Evolutionary conservation across 2,329 filamentous ascomycete genomes (phyloP).

Genomic region (Drechslerella coelobrocha): DNA sequence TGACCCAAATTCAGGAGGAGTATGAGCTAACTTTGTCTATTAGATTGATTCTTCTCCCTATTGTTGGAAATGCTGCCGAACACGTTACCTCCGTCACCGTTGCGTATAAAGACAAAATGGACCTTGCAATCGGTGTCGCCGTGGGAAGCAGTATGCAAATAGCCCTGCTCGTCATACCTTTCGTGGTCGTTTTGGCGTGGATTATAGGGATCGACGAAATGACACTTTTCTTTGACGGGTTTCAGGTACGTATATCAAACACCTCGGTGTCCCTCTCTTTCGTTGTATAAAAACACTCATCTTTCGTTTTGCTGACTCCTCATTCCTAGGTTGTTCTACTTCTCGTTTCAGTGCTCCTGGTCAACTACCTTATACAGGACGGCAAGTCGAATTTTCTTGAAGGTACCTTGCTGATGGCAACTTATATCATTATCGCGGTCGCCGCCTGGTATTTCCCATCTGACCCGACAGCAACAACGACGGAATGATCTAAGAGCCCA

Average conservation of each 20-base stretch:
- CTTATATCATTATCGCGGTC: constrained; percentile 79
- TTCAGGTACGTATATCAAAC: constrained; percentile 72
- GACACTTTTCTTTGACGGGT: constrained; percentile 84
- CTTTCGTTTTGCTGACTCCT: constrained; percentile 70
- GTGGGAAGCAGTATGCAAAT: constrained; percentile 66
- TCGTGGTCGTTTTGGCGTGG: constrained; percentile 66
- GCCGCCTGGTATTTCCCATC: constrained; percentile 65
- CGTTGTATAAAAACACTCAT: constrained; percentile 65
- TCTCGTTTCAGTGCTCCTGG: constrained; percentile 81
- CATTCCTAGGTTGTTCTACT: constrained; percentile 85
- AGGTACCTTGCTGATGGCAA: constrained; percentile 75
- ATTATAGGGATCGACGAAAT: constrained; percentile 59
- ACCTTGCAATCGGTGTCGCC: constrained; percentile 65
- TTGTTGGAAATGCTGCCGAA: constrained; percentile 66
- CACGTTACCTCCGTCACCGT: constrained; percentile 66
- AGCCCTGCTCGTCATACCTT: constrained; percentile 66
- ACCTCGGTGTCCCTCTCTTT: no score
- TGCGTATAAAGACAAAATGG: constrained; percentile 67
- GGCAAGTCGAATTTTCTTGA: constrained; percentile 85
- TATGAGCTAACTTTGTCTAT: background rate
- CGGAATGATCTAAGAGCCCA: no score
- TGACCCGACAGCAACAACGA: constrained; percentile 1
- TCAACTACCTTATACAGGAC: constrained; percentile 85
- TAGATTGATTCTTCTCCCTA: constrained; percentile 65
- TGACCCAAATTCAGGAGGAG: background rate